These are phyloP conservation scores for Mycena amicta DNA, from an alignment of 768 basidiomycete genomes.

Conservation along the genomic window DNA sequence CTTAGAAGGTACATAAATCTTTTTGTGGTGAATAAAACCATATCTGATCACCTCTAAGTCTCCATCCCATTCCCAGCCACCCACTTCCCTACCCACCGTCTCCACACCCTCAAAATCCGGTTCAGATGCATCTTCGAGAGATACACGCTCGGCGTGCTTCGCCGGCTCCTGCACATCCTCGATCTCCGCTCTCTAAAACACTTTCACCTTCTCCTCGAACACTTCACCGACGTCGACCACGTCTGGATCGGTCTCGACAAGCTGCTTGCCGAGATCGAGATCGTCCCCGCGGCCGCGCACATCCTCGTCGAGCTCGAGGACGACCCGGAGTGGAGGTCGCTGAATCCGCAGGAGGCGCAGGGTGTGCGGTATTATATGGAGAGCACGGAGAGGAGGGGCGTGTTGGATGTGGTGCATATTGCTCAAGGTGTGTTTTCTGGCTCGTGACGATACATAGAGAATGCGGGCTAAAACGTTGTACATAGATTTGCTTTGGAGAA, in stretches of 20 bases:
- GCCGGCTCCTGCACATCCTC: neutral
- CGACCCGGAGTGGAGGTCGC: neutral
- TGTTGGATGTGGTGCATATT: neutral
- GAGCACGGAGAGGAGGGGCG: neutral
- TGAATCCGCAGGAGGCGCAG: neutral
- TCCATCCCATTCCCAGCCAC: neutral
- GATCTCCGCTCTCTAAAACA: neutral
- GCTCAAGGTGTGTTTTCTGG: neutral
- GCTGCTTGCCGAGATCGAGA: neutral
- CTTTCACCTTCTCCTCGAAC: neutral
- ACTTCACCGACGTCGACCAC: neutral
- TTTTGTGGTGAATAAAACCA: no score
- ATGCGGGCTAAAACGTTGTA: neutral
- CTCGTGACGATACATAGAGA: neutral
- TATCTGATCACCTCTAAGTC: no score
- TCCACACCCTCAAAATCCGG: neutral
- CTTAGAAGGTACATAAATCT: neutral
- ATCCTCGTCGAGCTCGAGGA: neutral
- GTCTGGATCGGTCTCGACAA: neutral
- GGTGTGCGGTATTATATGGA: neutral
- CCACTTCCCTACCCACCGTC: neutral
- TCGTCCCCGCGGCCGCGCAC: neutral
- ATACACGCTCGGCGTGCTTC: neutral
- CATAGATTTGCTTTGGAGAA: neutral
- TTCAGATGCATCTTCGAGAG: neutral